phyloP scores from a whole-genome alignment of 345 rosid genomes.

The Conringia planisiliqua region DNA sequence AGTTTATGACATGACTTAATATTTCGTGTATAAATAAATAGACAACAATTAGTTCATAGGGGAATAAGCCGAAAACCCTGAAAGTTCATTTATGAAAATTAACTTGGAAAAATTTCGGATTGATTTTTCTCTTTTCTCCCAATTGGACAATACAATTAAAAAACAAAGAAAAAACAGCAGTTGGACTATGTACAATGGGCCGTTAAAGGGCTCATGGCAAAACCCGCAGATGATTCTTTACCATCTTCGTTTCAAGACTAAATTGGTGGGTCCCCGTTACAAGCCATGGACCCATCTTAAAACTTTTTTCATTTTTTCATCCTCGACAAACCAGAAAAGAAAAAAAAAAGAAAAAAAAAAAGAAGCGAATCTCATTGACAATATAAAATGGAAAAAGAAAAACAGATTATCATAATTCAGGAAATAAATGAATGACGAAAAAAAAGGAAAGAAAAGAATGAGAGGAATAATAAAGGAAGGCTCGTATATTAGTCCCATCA shows the following conservation, averaged over 20 bases:
- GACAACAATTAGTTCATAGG: too few species aligned
- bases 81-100: too few species aligned
- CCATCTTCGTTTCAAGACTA: neutral
- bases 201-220: neutral
- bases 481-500: conserved; percentile 24
- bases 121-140: too few species aligned
- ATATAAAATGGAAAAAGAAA: conserved; percentile 10
- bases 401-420: neutral
- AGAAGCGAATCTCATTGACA: neutral
- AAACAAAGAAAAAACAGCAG: neutral
- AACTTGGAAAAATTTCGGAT: too few species aligned
- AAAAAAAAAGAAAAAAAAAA: neutral
- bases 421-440: neutral
- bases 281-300: conserved; percentile 8
- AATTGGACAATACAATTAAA: too few species aligned
- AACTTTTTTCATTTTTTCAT: neutral
- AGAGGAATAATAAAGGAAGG: conserved; percentile 10
- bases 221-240: neutral
- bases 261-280: neutral
- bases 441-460: neutral
- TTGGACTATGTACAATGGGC: neutral
- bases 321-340: neutral
- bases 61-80: too few species aligned
- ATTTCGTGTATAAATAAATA: too few species aligned
- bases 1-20: too few species aligned